Base-by-base conservation (phyloP, 257 asterid species). In the Orobanche coerulescens region DNA sequence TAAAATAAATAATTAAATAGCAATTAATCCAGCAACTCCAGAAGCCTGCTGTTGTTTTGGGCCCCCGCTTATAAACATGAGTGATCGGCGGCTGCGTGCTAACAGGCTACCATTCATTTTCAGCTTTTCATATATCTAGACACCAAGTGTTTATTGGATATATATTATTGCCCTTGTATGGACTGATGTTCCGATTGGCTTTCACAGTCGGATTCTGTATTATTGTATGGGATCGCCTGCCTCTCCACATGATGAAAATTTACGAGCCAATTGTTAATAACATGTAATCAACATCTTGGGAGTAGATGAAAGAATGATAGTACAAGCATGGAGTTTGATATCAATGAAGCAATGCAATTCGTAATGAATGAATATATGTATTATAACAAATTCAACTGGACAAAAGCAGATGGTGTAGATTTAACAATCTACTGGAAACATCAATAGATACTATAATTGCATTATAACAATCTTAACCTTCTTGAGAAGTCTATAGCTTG, bases 381-480 rank as follows among this genome's bases (percentile, higher is more conserved):
- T 65, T 57, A 49, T 66, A 48, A 49, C n/a, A 37, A 18, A 25
- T 30, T 56, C 34, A 42, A 69, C 28, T 11, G 40, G 31, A 54
- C 51, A 37, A 66, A 64, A 9, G 44, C 28, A 24, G 30, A 26
- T 46, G 39, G 4, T 37, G 44, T 37, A n/a, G n/a, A n/a, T n/a
- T n/a, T n/a, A n/a, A n/a, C n/a, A n/a, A n/a, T n/a, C n/a, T n/a
- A n/a, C n/a, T n/a, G n/a, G n/a, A n/a, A n/a, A n/a, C n/a, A n/a
- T n/a, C n/a, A n/a, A n/a, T n/a, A n/a, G n/a, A n/a, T n/a, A n/a
- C n/a, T n/a, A n/a, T n/a, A n/a, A n/a, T n/a, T n/a, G n/a, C n/a
- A n/a, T n/a, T n/a, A n/a, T n/a, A n/a, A n/a, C n/a, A n/a, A n/a
- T n/a, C n/a, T n/a, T n/a, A n/a, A n/a, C n/a, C n/a, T n/a, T n/a